Evolutionary conservation across 164 flowering plant species (phyloP), one percentile per base, ranked within the genome.

Genomic region (Warburgia ugandensis): DNA sequence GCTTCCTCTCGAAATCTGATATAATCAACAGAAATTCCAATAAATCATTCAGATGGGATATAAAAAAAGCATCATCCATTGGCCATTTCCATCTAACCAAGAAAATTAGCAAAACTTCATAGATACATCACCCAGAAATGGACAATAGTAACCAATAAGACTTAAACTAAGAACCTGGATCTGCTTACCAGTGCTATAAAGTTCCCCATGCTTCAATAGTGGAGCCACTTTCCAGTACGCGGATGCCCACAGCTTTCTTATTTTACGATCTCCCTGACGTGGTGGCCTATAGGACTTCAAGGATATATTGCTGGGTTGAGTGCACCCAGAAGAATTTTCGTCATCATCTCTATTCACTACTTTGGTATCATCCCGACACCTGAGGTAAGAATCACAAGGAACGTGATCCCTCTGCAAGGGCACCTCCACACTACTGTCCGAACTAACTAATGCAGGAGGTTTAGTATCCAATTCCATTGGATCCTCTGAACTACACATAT

Each of bases 291-390:
- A 62, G 58, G 68, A 50, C 68, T 74, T 77, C 39, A 54, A 37
- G 38, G 51, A 69, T 56, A 58, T 48, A 62, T 70, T 66, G 64
- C 77, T 73, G 53, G 76, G 83, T 57, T 72, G 77, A 58, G 72
- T 80, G 69, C 86, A 81, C 75, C 79, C 79, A 41, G 77, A 83
- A 68, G 77, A 80, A 56, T 81, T 92, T 74, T 88, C 95, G 74
- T 92, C 96, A 86, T 81, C 91, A 80, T 92, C 96, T 80, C 75
- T 78, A 78, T 52, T 69, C 68, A 54, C 78, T 77, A 82, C 42
- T 49, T 81, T 79, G 72, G 73, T 76, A 77, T 65, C 60, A 66
- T 70, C 77, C 63, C 55, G 56, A 54, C 39, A 31, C 6, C 40
- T 56, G 39, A 78, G 71, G 57, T 60, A 65, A 46, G 77, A 50